Percentiles rank a stretch among this genome's conserved stretches.
Conservation (phyloP, 169 alveolate genomes). For the Cryptosporidium canis region DNA sequence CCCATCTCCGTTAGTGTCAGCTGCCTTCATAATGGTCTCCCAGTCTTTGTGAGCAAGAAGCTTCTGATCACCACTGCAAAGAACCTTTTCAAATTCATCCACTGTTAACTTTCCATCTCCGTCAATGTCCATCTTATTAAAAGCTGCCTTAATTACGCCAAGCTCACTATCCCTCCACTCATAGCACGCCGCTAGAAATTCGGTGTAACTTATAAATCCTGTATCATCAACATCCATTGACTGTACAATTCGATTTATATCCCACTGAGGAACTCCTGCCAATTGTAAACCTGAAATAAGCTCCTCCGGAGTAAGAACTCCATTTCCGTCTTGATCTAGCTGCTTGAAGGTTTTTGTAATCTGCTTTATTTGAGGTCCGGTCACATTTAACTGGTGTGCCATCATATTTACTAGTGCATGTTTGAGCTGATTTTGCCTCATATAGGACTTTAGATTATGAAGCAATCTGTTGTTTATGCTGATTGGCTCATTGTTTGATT, state of each 20-base stretch:
- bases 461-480: constrained; percentile 22
- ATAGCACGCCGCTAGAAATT: constrained; percentile 83
- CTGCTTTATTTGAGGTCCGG: constrained; percentile 76
- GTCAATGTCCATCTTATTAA: constrained; percentile 81
- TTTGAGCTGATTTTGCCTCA: constrained; percentile 77
- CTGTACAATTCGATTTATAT: constrained; percentile 76
- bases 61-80: constrained; percentile 75
- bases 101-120: constrained; percentile 80
- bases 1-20: constrained; percentile 83
- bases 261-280: constrained; percentile 80
- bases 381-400: constrained; percentile 80
- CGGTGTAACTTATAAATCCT: constrained; percentile 81
- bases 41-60: constrained; percentile 74
- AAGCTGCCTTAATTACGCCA: constrained; percentile 77
- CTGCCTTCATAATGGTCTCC: constrained; percentile 76
- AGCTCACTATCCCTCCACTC: constrained; percentile 80
- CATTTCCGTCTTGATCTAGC: constrained; percentile 77
- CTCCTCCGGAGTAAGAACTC: constrained; percentile 76
- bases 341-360: constrained; percentile 73
- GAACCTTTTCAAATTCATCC: constrained; percentile 77
- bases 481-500: constrained; percentile 42
- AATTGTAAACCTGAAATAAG: constrained; percentile 73
- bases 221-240: constrained; percentile 81
- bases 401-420: constrained; percentile 78
- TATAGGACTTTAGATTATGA: constrained; percentile 75